These are phyloP conservation scores for Populus alba DNA, from an alignment of 345 rosid genomes.

Conservation along the genomic window DNA sequence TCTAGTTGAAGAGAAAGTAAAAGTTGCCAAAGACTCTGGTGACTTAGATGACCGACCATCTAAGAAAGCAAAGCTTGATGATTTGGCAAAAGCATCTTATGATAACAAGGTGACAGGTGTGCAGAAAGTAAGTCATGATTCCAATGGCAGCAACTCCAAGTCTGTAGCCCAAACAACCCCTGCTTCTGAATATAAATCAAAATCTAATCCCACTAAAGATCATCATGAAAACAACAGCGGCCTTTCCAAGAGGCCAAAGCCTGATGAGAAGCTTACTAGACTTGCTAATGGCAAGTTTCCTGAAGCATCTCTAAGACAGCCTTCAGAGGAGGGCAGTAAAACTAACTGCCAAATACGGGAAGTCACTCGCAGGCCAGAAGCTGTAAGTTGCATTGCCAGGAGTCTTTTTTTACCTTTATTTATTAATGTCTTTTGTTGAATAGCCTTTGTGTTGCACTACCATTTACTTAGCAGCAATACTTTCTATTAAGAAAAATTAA, in stretches of 20 bases:
- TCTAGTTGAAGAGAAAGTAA: constrained; percentile 32
- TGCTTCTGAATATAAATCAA: constrained; percentile 21
- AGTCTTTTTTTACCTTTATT: background rate
- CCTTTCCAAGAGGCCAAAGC: constrained; percentile 29
- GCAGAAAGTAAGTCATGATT: constrained; percentile 25
- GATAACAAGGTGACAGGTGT: constrained; percentile 27
- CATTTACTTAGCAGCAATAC: background rate
- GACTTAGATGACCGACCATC: constrained; percentile 40
- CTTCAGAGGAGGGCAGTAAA: constrained; percentile 26
- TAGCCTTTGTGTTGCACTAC: background rate
- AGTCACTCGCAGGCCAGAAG: constrained; percentile 43
- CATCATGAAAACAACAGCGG: constrained; percentile 20
- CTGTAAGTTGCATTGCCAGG: constrained; percentile 50
- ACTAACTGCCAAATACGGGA: constrained; percentile 31
- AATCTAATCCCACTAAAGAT: constrained; percentile 18
- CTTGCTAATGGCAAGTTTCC: constrained; percentile 29
- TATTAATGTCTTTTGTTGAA: background rate
- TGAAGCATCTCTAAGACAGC: constrained; percentile 17
- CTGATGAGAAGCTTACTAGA: constrained; percentile 33
- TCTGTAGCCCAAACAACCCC: background rate
- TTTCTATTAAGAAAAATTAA: background rate
- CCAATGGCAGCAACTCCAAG: constrained; percentile 19
- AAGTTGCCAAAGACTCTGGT: constrained; percentile 25
- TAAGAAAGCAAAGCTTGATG: constrained; percentile 53
- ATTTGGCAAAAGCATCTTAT: constrained; percentile 21